Evolutionary conservation across 176 grass and related monocot species (phyloP).

Genomic region (Raddia distichophylla): DNA sequence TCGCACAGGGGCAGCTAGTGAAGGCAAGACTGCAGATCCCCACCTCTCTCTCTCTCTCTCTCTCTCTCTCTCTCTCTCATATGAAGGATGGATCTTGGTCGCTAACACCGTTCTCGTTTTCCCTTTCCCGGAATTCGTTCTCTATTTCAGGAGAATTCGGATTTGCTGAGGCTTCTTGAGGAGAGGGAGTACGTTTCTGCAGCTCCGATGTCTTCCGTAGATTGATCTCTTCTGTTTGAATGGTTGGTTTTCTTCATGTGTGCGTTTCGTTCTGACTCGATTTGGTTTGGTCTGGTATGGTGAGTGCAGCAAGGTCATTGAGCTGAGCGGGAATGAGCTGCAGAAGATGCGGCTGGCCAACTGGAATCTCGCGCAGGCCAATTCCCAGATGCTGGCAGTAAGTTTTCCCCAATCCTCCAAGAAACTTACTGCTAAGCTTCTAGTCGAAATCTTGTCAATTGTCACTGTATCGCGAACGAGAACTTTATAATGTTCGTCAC

Average conservation of each 20-base stretch:
- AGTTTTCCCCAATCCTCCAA: slow-evolving; percentile 10
- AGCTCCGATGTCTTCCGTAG: not conserved
- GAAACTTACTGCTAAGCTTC: not conserved
- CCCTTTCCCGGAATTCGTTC: not conserved
- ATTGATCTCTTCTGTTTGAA: not conserved
- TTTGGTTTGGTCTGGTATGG: slow-evolving; percentile 8
- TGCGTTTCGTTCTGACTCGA: not conserved
- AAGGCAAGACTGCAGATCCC: slow-evolving; percentile 30
- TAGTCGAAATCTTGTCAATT: not conserved
- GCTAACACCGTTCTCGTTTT: not conserved
- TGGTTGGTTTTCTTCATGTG: slow-evolving; percentile 3
- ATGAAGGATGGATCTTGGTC: not conserved
- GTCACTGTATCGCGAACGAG: not conserved
- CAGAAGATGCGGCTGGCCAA: slow-evolving; percentile 53
- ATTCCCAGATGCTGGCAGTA: slow-evolving; percentile 52
- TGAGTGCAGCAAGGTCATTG: slow-evolving; percentile 44
- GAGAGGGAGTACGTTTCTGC: slow-evolving; percentile 47
- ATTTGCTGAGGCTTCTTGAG: slow-evolving; percentile 46
- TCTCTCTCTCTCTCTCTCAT: not conserved
- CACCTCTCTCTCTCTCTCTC: too few species aligned
- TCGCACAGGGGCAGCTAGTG: slow-evolving; percentile 42
- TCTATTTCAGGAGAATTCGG: slow-evolving; percentile 47
- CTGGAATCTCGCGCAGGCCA: slow-evolving; percentile 54
- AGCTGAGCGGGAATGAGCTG: slow-evolving; percentile 45
- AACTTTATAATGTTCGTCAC: not conserved